phyloP scores from a whole-genome alignment of 176 grass and related monocot species.

The Carex myosuroides region DNA sequence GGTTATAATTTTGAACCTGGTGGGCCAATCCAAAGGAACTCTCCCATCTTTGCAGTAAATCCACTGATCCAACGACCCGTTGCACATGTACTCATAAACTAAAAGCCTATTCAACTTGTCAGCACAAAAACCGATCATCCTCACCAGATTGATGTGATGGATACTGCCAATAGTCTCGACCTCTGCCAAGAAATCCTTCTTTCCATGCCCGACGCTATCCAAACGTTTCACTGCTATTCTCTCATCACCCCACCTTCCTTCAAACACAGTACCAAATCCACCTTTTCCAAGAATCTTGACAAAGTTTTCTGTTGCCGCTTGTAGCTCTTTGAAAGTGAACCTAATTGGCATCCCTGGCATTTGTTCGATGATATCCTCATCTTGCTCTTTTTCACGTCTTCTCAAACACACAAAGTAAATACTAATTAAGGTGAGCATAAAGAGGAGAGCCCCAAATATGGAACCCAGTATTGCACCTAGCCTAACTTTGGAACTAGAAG shows the following conservation, averaged over 20 bases:
- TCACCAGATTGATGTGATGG: conserved; percentile 52
- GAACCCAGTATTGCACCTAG: background rate
- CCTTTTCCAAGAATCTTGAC: conserved; percentile 25
- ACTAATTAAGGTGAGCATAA: background rate
- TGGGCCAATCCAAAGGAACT: conserved; percentile 32
- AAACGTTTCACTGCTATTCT: conserved; percentile 36
- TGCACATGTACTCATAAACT: conserved; percentile 37
- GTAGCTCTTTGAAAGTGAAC: conserved; percentile 13
- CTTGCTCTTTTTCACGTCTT: background rate
- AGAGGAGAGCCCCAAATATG: background rate
- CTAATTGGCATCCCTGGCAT: conserved; percentile 24
- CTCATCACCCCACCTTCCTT: conserved; percentile 10
- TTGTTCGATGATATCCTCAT: background rate
- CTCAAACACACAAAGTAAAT: background rate
- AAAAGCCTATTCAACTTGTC: conserved; percentile 36
- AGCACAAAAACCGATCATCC: conserved; percentile 37
- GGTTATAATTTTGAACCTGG: conserved; percentile 14
- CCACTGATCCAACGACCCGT: conserved; percentile 48
- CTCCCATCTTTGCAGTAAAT: conserved; percentile 24
- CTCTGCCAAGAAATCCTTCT: conserved; percentile 46
- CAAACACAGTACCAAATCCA: conserved; percentile 39
- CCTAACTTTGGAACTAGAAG: background rate
- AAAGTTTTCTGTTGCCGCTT: conserved; percentile 26
- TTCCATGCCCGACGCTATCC: conserved; percentile 28
- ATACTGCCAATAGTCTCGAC: conserved; percentile 37